Evolutionary conservation across 1,284 basidiomycete species (phyloP), one percentile per base, ranked within the genome.

Genomic region (Naganishia sp.): DNA sequence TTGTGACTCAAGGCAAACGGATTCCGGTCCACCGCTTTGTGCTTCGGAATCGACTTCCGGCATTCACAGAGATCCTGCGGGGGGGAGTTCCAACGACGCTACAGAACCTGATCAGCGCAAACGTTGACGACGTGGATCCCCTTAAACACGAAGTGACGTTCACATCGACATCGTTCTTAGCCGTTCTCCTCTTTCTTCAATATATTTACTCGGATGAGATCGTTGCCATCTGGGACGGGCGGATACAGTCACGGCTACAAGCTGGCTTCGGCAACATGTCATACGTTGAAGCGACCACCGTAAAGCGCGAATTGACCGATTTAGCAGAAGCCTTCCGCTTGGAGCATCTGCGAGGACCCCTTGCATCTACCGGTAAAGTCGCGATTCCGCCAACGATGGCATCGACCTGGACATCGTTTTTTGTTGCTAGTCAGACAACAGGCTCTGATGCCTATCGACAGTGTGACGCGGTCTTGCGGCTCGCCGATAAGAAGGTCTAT

Each of bases 151-250:
- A 45, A 56, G 64, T 63, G 33, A 54, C 28, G 49, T 70, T 52
- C 66, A 56, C 39, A 52, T 82, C 88, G 5, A 63, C 48, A n/a
- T 46, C 48, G 1, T 64, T 64, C 0, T 80, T 93, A 3, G 83
- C 92, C 0, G 80, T 89, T 5, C 83, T 97, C 10, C 83, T 97
- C 28, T 81, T 98, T 6, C 76, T 96, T 18, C 85, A 88, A 55
- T 98, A 95, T 75, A 76, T 98, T 13, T 98, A 98, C 80, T 86
- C 90, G 2, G 94, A 98, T 76, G 85, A 88, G 33, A 77, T 94
- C 0, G 83, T 90, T 7, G 86, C 92, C 0, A 75, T 95, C 6
- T 96, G 93, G 92, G 94, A 97, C 73, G 82, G 84, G 13, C 86
- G 92, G 13, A 83, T 97, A 11, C 53, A 63, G 81, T 82, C 1